Percentiles rank a stretch among this genome's conserved stretches.
These are phyloP conservation scores for Tetrapyrgos nigripes DNA, from an alignment of 1,284 basidiomycete species.

Conservation along the genomic window DNA sequence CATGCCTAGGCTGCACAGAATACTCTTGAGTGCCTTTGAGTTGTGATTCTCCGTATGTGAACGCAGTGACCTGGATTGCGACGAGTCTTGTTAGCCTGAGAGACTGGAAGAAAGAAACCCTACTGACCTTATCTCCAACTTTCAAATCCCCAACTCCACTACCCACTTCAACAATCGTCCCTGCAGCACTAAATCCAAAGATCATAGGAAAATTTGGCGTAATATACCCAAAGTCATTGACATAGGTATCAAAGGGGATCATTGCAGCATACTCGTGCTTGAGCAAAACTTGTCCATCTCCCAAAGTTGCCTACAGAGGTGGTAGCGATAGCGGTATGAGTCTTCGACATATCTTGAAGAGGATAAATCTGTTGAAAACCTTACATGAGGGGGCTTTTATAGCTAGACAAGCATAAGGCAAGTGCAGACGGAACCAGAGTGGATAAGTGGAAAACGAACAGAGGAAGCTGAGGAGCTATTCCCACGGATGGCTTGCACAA, in stretches of 20 bases:
- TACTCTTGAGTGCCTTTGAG: conserved; percentile 52
- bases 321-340: conserved; percentile 47
- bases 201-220: conserved; percentile 42
- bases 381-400: no score
- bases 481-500: no score
- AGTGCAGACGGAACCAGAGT: no score
- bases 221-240: conserved; percentile 41
- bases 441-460: no score
- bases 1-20: conserved; percentile 38
- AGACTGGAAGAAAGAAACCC: conserved; percentile 23
- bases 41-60: conserved; percentile 34
- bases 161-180: conserved; percentile 47
- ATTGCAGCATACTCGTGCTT: conserved; percentile 52
- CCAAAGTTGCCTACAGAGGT: conserved; percentile 42
- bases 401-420: no score
- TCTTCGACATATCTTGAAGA: neutral
- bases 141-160: conserved; percentile 44
- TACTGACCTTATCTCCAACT: conserved; percentile 49
- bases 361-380: no score
- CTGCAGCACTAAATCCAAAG: conserved; percentile 48
- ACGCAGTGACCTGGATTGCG: conserved; percentile 5
- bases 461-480: no score
- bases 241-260: conserved; percentile 48
- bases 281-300: conserved; percentile 49
- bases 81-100: neutral